Evolutionary conservation across 1,284 basidiomycete species (phyloP).

Genomic region (Tilletia indica): DNA sequence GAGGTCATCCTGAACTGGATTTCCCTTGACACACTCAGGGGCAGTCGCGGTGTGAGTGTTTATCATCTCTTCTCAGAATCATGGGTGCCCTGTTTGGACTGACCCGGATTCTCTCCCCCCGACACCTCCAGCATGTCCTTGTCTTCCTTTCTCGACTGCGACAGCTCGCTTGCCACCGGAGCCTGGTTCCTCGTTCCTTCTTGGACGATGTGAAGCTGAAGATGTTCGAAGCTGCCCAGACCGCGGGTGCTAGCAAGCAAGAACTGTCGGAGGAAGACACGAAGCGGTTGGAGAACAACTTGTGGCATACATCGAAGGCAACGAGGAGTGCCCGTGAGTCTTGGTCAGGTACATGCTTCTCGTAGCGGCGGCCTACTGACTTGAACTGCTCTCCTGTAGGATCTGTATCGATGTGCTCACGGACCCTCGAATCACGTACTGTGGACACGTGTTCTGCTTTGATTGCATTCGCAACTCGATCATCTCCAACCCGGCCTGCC

Average conservation of each 20-base stretch:
- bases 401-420: slow-evolving; percentile 68
- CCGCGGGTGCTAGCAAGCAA: background rate
- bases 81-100: too few relatives aligned
- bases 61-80: background rate
- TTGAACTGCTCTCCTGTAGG: slow-evolving; percentile 50
- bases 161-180: slow-evolving; percentile 77
- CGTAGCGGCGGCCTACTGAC: background rate
- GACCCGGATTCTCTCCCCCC: too few relatives aligned
- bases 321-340: slow-evolving; percentile 67
- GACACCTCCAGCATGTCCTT: slow-evolving; percentile 59
- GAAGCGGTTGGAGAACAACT: slow-evolving; percentile 66
- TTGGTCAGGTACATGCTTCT: background rate
- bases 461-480: slow-evolving; percentile 61
- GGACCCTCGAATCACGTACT: slow-evolving; percentile 75
- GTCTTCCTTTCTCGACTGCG: slow-evolving; percentile 82
- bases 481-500: slow-evolving; percentile 70
- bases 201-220: slow-evolving; percentile 67
- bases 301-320: slow-evolving; percentile 71
- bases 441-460: slow-evolving; percentile 74
- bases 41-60: slow-evolving; percentile 32
- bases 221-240: slow-evolving; percentile 58
- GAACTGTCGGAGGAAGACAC: slow-evolving; percentile 28
- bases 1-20: slow-evolving; percentile 67
- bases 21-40: slow-evolving; percentile 43
- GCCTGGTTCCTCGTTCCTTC: slow-evolving; percentile 72